Conservation (phyloP, 805 yeast species). For the Suhomyces vadensis region DNA sequence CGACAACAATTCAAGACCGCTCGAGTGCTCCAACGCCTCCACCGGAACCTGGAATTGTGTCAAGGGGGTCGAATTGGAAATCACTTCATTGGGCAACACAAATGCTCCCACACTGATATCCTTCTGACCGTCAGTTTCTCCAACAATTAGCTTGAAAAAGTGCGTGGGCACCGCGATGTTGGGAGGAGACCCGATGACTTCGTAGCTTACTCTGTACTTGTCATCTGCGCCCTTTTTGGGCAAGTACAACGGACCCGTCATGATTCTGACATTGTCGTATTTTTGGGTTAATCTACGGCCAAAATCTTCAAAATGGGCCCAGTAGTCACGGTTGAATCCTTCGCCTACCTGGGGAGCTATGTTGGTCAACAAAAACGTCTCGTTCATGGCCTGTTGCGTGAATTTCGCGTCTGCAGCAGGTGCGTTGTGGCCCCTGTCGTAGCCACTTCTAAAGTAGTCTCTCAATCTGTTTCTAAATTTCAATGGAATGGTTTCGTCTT, state of each 20-base stretch:
- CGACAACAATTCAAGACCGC: slow-evolving; percentile 80
- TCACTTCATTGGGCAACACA: slow-evolving; percentile 85
- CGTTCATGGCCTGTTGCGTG: slow-evolving; percentile 90
- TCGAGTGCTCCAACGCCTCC: slow-evolving; percentile 82
- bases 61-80: slow-evolving; percentile 69
- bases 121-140: slow-evolving; percentile 53
- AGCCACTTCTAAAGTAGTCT: slow-evolving; percentile 93
- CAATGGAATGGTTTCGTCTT: slow-evolving; percentile 79
- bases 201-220: slow-evolving; percentile 80
- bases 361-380: slow-evolving; percentile 85
- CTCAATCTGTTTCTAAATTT: slow-evolving; percentile 72
- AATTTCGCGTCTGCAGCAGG: slow-evolving; percentile 98
- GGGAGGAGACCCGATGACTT: slow-evolving; percentile 96
- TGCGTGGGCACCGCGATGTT: slow-evolving; percentile 97
- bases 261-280: slow-evolving; percentile 75
- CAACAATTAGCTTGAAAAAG: slow-evolving; percentile 87
- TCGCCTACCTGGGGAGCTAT: slow-evolving; percentile 98
- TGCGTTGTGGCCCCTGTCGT: slow-evolving; percentile 95
- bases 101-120: slow-evolving; percentile 83
- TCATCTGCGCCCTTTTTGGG: slow-evolving; percentile 83
- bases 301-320: slow-evolving; percentile 96
- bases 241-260: slow-evolving; percentile 91
- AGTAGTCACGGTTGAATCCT: slow-evolving; percentile 93
- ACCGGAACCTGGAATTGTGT: slow-evolving; percentile 82
- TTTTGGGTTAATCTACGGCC: slow-evolving; percentile 71